These are phyloP conservation scores for Phytophthora vignae DNA, from an alignment of 352 stramenopile species.

Conservation along the genomic window DNA sequence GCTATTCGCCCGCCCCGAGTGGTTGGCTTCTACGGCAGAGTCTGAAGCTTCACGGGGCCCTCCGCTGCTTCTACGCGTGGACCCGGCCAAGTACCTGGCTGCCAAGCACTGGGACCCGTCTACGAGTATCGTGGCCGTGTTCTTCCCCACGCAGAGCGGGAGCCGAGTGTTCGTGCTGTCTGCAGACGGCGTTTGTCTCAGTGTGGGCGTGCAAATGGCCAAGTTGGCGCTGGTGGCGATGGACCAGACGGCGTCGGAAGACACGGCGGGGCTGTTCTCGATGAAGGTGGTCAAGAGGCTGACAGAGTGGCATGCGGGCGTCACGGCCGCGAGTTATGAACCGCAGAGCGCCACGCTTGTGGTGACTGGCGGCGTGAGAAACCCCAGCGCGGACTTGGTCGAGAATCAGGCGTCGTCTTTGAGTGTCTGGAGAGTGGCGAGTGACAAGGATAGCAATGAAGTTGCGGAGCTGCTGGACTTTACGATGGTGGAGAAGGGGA, in stretches of 20 bases:
- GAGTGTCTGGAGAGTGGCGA: constrained; percentile 66
- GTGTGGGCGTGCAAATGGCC: constrained; percentile 55
- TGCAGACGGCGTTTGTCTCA: constrained; percentile 49
- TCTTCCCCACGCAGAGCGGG: constrained; percentile 47
- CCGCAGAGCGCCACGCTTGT: constrained; percentile 48
- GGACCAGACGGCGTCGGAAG: constrained; percentile 10
- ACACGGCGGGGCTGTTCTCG: constrained; percentile 39
- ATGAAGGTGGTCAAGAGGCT: constrained; percentile 55
- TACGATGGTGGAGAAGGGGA: constrained; percentile 63
- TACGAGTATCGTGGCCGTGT: constrained; percentile 43
- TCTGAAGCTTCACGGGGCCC: constrained; percentile 12
- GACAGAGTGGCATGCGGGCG: constrained; percentile 65
- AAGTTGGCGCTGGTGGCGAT: constrained; percentile 56
- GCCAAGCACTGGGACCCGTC: constrained; percentile 52
- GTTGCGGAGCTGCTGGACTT: constrained; percentile 69
- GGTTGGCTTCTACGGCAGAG: constrained; percentile 30
- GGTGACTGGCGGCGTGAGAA: constrained; percentile 58
- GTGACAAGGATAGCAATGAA: constrained; percentile 43
- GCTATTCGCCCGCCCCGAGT: constrained; percentile 52
- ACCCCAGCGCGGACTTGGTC: constrained; percentile 63
- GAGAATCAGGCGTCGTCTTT: constrained; percentile 61
- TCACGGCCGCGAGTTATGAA: constrained; percentile 60
- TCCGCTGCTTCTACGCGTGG: constrained; percentile 43
- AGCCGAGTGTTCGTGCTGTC: constrained; percentile 57
- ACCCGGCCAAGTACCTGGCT: constrained; percentile 43